phyloP scores from a whole-genome alignment of 345 rosid species.

The Pseudoturritis turrita region DNA sequence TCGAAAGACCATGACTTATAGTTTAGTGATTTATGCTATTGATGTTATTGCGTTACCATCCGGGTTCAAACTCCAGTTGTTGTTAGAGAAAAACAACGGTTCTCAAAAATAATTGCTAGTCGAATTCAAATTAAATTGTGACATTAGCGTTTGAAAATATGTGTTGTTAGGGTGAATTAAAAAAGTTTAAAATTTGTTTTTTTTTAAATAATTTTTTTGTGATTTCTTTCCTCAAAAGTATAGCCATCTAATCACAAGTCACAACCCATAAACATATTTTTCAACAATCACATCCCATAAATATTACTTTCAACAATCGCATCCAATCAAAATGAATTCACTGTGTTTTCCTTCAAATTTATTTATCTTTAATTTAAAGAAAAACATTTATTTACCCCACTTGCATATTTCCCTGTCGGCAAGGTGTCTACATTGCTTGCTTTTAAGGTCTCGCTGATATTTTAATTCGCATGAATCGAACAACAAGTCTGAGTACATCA shows the following conservation, averaged over 20 bases:
- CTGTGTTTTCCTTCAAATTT: neutral
- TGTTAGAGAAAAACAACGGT: too few relatives aligned
- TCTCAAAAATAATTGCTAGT: too few relatives aligned
- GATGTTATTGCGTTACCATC: too few relatives aligned
- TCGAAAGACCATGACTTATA: too few relatives aligned
- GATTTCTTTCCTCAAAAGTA: too few relatives aligned
- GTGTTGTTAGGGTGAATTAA: neutral
- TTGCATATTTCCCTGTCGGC: slow-evolving; percentile 25
- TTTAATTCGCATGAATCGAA: slow-evolving; percentile 1
- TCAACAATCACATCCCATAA: neutral
- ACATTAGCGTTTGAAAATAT: neutral
- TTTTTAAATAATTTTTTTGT: too few relatives aligned
- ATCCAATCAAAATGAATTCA: neutral
- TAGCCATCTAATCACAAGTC: slow-evolving; percentile 4
- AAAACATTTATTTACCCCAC: slow-evolving; percentile 1
- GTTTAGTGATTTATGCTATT: too few relatives aligned
- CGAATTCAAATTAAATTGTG: neutral
- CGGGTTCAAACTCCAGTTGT: too few relatives aligned
- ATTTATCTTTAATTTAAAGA: neutral
- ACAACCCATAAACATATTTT: slow-evolving; percentile 1
- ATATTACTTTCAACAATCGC: neutral
- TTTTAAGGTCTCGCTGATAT: slow-evolving; percentile 5
- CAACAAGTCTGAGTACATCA: neutral
- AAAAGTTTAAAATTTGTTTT: too few relatives aligned
- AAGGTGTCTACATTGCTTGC: slow-evolving; percentile 22